phyloP scores from a whole-genome alignment of 495 filamentous ascomycete species.

The Hyaloscypha bicolor region DNA sequence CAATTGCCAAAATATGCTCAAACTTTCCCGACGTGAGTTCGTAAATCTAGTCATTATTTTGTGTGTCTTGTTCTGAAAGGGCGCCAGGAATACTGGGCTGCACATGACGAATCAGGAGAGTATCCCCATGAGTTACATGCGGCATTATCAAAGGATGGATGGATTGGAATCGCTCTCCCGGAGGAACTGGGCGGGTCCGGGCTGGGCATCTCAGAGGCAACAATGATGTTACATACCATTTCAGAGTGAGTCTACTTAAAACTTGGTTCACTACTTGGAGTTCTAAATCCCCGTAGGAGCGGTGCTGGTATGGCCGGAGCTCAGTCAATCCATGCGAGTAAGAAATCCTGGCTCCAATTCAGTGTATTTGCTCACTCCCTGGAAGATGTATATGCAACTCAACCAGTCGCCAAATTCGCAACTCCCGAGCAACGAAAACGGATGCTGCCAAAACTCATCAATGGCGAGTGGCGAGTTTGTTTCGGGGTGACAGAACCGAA shows the following conservation, averaged over 20 bases:
- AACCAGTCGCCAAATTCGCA: constrained; percentile 73
- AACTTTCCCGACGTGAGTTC: constrained; percentile 51
- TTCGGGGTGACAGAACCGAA: constrained; percentile 75
- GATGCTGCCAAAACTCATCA: constrained; percentile 69
- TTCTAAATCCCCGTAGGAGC: constrained; percentile 37
- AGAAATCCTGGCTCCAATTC: constrained; percentile 28
- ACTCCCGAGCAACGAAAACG: constrained; percentile 57
- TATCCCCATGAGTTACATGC: constrained; percentile 76
- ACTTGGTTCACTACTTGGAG: neutral
- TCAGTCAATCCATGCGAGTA: constrained; percentile 70
- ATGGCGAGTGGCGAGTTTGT: constrained; percentile 67
- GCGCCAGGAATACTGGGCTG: constrained; percentile 65
- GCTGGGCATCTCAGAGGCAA: constrained; percentile 78
- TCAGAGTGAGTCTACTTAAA: constrained; percentile 49
- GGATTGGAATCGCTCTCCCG: constrained; percentile 79
- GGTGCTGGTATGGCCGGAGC: constrained; percentile 80
- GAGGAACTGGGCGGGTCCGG: constrained; percentile 72
- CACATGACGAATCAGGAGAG: constrained; percentile 64
- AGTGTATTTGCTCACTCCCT: neutral
- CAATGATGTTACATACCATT: constrained; percentile 85
- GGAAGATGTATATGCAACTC: constrained; percentile 69
- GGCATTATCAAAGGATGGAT: constrained; percentile 76
- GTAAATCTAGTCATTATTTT: neutral
- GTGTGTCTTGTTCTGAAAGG: constrained; percentile 13
- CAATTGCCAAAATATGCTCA: constrained; percentile 67